phyloP scores from a whole-genome alignment of 78 protist species.

The Mantamonas sphyraenae region DNA sequence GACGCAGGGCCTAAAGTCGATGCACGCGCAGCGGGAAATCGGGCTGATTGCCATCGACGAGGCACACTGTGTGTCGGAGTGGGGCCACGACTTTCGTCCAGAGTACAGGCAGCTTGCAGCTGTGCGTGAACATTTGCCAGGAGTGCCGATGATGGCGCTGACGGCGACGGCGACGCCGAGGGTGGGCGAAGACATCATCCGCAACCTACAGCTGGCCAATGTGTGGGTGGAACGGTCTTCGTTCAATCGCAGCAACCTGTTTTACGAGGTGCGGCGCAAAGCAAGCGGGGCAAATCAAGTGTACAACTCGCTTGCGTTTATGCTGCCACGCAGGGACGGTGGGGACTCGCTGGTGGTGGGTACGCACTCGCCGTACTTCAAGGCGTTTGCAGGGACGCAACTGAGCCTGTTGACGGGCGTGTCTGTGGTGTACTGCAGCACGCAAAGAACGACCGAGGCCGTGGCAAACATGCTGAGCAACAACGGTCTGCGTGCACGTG shows the following conservation, averaged over 20 bases:
- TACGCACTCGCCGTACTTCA: neutral
- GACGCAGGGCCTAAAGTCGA: too few species aligned
- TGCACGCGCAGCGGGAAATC: too few species aligned
- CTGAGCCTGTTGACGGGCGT: neutral
- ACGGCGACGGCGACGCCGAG: conserved; percentile 34
- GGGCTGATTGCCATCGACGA: conserved; percentile 79
- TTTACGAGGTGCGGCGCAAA: too few species aligned
- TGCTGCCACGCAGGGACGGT: too few species aligned
- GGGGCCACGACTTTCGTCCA: conserved; percentile 98
- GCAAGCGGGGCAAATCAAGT: too few species aligned
- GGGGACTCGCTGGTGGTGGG: neutral
- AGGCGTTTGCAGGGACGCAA: neutral
- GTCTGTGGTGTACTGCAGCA: neutral
- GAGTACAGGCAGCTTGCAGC: conserved; percentile 39
- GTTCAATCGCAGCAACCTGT: too few species aligned
- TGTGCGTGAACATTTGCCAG: neutral
- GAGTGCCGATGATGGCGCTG: conserved; percentile 13
- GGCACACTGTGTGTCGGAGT: conserved; percentile 94
- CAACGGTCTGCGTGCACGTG: neutral
- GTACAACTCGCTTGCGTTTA: too few species aligned
- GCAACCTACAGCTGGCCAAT: neutral
- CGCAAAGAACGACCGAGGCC: neutral
- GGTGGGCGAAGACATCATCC: neutral
- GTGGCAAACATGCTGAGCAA: neutral
- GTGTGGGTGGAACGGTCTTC: neutral